Percentiles rank a stretch among this genome's conserved stretches.
Conservation (phyloP, 495 filamentous ascomycete species). For the Aspergillus olivimuriae region DNA sequence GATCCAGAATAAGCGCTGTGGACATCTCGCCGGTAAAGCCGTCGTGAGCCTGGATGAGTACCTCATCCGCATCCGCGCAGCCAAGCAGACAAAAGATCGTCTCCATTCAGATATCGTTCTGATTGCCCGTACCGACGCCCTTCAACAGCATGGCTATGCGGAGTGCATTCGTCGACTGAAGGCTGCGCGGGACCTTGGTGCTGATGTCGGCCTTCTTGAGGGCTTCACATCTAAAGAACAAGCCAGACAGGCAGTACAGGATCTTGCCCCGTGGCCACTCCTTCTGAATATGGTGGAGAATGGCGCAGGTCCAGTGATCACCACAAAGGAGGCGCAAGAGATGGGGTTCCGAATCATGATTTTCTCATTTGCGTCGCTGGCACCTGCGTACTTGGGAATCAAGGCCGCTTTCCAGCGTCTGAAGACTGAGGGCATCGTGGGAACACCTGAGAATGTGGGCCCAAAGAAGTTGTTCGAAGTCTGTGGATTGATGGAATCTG, state of each 20-base stretch:
- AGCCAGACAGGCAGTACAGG: slow-evolving; percentile 43
- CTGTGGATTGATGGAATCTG: slow-evolving; percentile 52
- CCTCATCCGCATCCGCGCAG: slow-evolving; percentile 49
- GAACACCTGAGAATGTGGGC: slow-evolving; percentile 38
- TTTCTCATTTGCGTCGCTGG: slow-evolving; percentile 46
- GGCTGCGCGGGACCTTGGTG: slow-evolving; percentile 49
- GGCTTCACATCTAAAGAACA: slow-evolving; percentile 53
- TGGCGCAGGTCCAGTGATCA: slow-evolving; percentile 52
- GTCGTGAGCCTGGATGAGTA: slow-evolving; percentile 50
- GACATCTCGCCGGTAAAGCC: slow-evolving; percentile 55
- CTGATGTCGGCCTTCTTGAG: slow-evolving; percentile 62
- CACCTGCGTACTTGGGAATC: slow-evolving; percentile 48
- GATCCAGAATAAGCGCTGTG: slow-evolving; percentile 58
- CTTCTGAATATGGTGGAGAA: slow-evolving; percentile 60
- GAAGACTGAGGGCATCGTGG: slow-evolving; percentile 43
- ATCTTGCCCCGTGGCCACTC: slow-evolving; percentile 52
- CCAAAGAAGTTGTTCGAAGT: slow-evolving; percentile 49
- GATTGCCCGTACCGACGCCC: slow-evolving; percentile 63
- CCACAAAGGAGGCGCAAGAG: slow-evolving; percentile 47
- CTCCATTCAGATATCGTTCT: slow-evolving; percentile 55
- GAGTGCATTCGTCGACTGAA: slow-evolving; percentile 51
- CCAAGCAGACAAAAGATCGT: slow-evolving; percentile 40
- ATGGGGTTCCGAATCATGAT: slow-evolving; percentile 63
- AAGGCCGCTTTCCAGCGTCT: slow-evolving; percentile 37
- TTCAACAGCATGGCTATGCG: slow-evolving; percentile 57